phyloP scores from a whole-genome alignment of 139 green algal genomes.

The Chlamydomonas asymmetrica region DNA sequence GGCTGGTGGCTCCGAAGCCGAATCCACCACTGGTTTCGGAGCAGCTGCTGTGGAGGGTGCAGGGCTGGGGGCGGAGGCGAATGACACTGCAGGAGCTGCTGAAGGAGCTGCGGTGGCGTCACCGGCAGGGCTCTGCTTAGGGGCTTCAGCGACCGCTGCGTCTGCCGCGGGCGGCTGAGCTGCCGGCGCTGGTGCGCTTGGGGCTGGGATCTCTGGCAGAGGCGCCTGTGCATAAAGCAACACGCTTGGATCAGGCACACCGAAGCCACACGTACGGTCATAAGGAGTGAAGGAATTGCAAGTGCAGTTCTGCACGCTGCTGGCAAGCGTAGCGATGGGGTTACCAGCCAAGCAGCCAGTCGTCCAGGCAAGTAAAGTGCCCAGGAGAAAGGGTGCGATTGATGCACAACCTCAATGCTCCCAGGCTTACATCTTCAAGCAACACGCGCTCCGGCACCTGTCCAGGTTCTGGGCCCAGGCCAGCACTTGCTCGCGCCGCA shows the following conservation, averaged over 20 bases:
- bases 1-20: neutral
- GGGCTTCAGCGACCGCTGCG: neutral
- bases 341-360: too few species aligned
- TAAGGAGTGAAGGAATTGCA: too few species aligned
- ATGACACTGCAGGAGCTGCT: neutral
- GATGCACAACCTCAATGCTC: too few species aligned
- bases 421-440: slow-evolving; percentile 58
- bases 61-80: neutral
- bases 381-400: too few species aligned
- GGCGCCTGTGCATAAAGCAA: slow-evolving; percentile 34
- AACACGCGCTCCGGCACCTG: slow-evolving; percentile 55
- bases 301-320: too few species aligned
- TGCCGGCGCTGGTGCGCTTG: neutral
- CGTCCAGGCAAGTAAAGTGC: too few species aligned
- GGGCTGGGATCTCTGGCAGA: slow-evolving; percentile 27
- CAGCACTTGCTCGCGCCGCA: slow-evolving; percentile 21
- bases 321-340: too few species aligned
- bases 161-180: neutral
- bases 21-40: neutral
- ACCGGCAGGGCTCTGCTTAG: neutral
- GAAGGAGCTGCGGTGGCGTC: neutral
- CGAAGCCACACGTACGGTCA: too few species aligned
- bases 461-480: slow-evolving; percentile 49
- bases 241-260: too few species aligned
- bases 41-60: slow-evolving; percentile 1